phyloP scores from a whole-genome alignment of 2,329 filamentous ascomycete genomes.

The Penicillium sp. region DNA sequence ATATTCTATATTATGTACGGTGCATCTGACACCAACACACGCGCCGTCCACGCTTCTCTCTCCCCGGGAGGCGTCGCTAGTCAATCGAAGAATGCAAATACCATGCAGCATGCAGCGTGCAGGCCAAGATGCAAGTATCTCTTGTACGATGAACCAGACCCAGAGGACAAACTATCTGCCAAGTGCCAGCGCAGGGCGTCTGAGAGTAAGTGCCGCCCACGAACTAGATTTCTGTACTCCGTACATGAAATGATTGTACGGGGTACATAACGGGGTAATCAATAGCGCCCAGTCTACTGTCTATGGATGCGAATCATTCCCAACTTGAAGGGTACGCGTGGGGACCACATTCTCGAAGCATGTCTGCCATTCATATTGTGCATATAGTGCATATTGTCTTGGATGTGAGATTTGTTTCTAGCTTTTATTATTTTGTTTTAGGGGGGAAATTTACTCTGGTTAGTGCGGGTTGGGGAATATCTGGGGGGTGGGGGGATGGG shows the following conservation, averaged over 20 bases:
- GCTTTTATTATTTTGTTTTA: background rate
- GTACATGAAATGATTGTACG: background rate
- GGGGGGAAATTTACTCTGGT: background rate
- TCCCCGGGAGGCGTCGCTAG: constrained; percentile 1
- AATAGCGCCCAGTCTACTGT: background rate
- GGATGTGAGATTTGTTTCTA: background rate
- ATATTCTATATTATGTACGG: background rate
- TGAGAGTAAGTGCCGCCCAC: background rate
- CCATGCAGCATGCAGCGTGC: background rate
- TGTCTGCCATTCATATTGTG: constrained; percentile 7
- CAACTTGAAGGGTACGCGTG: background rate
- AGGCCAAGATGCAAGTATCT: background rate
- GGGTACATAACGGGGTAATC: no score
- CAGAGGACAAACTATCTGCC: background rate
- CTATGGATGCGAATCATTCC: background rate
- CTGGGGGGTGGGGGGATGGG: background rate
- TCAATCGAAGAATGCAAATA: constrained; percentile 5
- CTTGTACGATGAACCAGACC: constrained; percentile 3
- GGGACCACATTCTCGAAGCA: constrained; percentile 22
- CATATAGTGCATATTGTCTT: background rate
- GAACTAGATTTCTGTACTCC: background rate
- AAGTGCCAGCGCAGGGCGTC: constrained; percentile 5
- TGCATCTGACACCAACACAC: background rate
- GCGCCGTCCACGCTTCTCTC: constrained; percentile 3
- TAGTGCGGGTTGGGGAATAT: background rate